These are phyloP conservation scores for Didymella sp. DNA, from an alignment of 2,329 filamentous ascomycete species.

Conservation along the genomic window DNA sequence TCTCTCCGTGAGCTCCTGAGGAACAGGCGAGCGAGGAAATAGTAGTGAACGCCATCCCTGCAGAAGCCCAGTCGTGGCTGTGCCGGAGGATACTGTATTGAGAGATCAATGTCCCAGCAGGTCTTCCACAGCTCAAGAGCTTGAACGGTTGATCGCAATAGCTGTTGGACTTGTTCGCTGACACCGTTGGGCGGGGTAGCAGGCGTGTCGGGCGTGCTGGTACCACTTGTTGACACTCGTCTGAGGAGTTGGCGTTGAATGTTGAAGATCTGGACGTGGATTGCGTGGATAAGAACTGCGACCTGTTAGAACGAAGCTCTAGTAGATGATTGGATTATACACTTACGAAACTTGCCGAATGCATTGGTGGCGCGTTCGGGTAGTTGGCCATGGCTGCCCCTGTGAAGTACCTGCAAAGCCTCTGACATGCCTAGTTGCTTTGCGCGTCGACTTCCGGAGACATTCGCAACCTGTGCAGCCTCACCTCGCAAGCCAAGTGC, in stretches of 20 bases:
- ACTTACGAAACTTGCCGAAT: slow-evolving; percentile 69
- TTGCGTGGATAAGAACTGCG: slow-evolving; percentile 69
- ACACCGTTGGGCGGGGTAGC: slow-evolving; percentile 54
- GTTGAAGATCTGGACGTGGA: slow-evolving; percentile 68
- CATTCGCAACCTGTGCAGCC: slow-evolving; percentile 64
- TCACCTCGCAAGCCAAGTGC: slow-evolving; percentile 69
- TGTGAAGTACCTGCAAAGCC: slow-evolving; percentile 67
- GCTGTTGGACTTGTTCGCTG: slow-evolving; percentile 57
- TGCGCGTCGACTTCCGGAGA: slow-evolving; percentile 66
- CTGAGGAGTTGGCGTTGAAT: slow-evolving; percentile 55
- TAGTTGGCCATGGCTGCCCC: slow-evolving; percentile 64
- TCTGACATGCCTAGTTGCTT: slow-evolving; percentile 71
- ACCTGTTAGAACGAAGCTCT: slow-evolving; percentile 16
- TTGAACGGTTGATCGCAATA: slow-evolving; percentile 55
- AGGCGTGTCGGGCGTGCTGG: slow-evolving; percentile 62
- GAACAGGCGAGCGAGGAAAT: slow-evolving; percentile 72
- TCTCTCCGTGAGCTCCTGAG: slow-evolving; percentile 64
- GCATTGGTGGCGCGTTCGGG: slow-evolving; percentile 72
- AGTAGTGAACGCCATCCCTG: slow-evolving; percentile 74
- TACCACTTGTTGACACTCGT: slow-evolving; percentile 51
- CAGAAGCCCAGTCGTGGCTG: slow-evolving; percentile 72
- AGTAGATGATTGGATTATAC: background rate
- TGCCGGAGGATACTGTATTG: slow-evolving; percentile 69
- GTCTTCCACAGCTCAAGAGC: slow-evolving; percentile 76
- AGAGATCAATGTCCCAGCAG: slow-evolving; percentile 74